Conservation (phyloP, 805 yeast genomes). For the Metschnikowia shivogae region DNA sequence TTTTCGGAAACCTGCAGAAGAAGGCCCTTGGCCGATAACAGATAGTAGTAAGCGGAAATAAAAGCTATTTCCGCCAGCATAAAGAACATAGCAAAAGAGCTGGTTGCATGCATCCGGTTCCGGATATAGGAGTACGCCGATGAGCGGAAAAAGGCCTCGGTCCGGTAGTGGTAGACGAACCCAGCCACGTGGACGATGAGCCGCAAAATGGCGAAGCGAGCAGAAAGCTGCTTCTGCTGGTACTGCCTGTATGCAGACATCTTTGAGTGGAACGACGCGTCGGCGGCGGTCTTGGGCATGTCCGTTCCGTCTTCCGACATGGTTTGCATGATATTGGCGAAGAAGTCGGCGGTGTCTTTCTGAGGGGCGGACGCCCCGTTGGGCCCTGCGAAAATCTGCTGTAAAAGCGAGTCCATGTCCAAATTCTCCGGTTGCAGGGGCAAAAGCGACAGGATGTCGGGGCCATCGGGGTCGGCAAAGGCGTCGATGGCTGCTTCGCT, state of each 20-base stretch:
- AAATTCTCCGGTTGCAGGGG: slow-evolving; percentile 10
- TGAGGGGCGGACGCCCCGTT: slow-evolving; percentile 13
- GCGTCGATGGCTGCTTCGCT: background rate
- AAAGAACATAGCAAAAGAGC: slow-evolving; percentile 25
- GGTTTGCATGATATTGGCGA: slow-evolving; percentile 34
- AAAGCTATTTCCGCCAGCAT: slow-evolving; percentile 31
- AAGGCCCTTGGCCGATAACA: slow-evolving; percentile 23
- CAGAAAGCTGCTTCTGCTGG: slow-evolving; percentile 30
- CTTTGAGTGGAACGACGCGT: slow-evolving; percentile 27
- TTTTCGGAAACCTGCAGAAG: slow-evolving; percentile 24
- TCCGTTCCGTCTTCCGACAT: slow-evolving; percentile 13
- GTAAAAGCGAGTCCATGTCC: slow-evolving; percentile 35
- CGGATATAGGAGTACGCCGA: slow-evolving; percentile 27
- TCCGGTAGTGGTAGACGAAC: slow-evolving; percentile 33
- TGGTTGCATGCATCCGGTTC: slow-evolving; percentile 12
- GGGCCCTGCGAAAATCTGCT: slow-evolving; percentile 23
- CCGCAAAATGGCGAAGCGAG: slow-evolving; percentile 31
- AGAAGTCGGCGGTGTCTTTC: slow-evolving; percentile 6
- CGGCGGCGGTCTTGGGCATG: slow-evolving; percentile 13
- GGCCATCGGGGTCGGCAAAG: slow-evolving; percentile 37
- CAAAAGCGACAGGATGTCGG: slow-evolving; percentile 28
- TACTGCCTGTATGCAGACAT: slow-evolving; percentile 28
- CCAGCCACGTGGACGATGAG: slow-evolving; percentile 23
- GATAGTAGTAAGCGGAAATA: slow-evolving; percentile 30
- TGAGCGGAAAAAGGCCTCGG: slow-evolving; percentile 22